These are phyloP conservation scores for Gaeumannomyces sp. DNA, from an alignment of 2,329 filamentous ascomycete species.

Conservation along the genomic window DNA sequence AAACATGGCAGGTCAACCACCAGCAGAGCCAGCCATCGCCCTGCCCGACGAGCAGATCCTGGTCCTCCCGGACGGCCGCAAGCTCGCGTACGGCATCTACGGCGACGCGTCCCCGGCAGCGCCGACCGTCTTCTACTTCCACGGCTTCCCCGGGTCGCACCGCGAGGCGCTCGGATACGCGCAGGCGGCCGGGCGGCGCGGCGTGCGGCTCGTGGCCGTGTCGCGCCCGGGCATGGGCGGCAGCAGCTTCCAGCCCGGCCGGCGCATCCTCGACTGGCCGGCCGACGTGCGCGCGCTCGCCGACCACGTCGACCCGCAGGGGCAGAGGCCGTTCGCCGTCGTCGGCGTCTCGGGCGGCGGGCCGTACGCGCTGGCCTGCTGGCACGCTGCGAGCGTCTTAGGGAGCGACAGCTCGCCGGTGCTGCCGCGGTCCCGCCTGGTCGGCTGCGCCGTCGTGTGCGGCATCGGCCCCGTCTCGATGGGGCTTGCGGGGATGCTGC, in stretches of 20 bases:
- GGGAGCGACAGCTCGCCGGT: conserved; percentile 15
- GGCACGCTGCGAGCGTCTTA: background rate
- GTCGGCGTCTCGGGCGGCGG: conserved; percentile 30
- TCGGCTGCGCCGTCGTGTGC: conserved; percentile 15
- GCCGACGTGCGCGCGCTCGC: conserved; percentile 27
- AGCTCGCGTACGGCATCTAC: conserved; percentile 34
- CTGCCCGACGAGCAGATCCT: conserved; percentile 20
- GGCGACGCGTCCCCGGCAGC: conserved; percentile 28
- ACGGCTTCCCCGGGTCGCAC: conserved; percentile 36
- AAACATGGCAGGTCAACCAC: no score
- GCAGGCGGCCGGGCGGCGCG: conserved; percentile 19
- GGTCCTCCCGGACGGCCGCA: conserved; percentile 32
- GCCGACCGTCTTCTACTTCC: conserved; percentile 30
- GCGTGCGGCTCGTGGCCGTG: conserved; percentile 29
- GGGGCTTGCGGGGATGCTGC: conserved; percentile 19
- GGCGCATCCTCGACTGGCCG: conserved; percentile 28
- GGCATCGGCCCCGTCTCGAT: conserved; percentile 17
- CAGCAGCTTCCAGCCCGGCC: conserved; percentile 28
- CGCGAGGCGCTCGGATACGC: conserved; percentile 28
- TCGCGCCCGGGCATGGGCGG: conserved; percentile 38
- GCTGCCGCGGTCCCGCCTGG: conserved; percentile 24
- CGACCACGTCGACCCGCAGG: conserved; percentile 14
- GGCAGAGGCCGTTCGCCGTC: conserved; percentile 22
- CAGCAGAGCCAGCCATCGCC: no score
- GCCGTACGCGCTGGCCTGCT: conserved; percentile 30